Evolutionary conservation across 192 early-diverging fungal species (phyloP), one percentile per base, ranked within the genome.

Genomic region (Coemansia sp.): DNA sequence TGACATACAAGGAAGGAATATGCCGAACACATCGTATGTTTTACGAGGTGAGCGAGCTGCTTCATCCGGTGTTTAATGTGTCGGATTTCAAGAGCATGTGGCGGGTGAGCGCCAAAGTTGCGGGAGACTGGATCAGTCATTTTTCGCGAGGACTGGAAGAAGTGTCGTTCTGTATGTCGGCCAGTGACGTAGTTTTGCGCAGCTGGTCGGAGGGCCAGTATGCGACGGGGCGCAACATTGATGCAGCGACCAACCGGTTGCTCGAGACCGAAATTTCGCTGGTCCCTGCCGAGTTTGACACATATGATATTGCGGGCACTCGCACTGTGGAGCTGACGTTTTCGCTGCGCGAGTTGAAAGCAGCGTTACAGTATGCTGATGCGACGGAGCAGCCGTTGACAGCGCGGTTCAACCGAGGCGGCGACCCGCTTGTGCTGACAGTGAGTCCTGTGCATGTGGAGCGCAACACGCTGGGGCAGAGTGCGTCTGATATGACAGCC

Each of bases 141-240:
- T 83, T 83, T 68, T 62, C 70, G 17, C 70, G 74, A 10, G 71
- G 71, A 2, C 59, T 73, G 14, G 82, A 75, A 27, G 82, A 83
- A 51, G 63, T 83, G 56, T 73, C 76, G n/a, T 24, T 83, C 39
- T 53, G 66, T 54, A 79, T 83, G 68, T 39, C 62, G 1, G 43
- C 53, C 48, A 61, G 61, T 23, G 53, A 63, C 7, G 69, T 83
- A 23, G 58, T 41, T 6, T 61, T 72, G 55, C 72, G 72, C 51
- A 70, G 81, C 70, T 73, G 81, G 76, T 56, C 66, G 5, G 73
- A 76, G 23, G 61, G 67, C 32, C 63, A 65, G n/a, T 66, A 60
- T 2, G 53, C 59, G 7, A 62, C 52, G 0, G 61, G 57, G 8
- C 50, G 62, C 5, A 65, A 57, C 0, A 62, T 62, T 2, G 58